Percentiles rank a stretch among this genome's conserved stretches.
Evolutionary conservation across 2,329 filamentous ascomycete species (phyloP).

Genomic region (Canariomyces notabilis): DNA sequence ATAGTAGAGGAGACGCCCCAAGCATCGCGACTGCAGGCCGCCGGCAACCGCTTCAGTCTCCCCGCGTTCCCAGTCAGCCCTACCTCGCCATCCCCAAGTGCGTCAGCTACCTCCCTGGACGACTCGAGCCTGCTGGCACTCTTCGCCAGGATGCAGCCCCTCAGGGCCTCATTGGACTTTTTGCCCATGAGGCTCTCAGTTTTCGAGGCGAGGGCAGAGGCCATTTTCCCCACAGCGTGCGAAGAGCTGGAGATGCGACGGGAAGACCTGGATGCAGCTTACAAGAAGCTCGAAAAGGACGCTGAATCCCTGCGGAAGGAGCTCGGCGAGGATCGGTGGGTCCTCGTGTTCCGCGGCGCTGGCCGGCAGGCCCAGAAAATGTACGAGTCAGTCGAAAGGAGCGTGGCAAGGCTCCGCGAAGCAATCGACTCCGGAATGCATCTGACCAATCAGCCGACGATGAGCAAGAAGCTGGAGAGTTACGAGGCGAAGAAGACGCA

Average conservation of each 20-base stretch:
- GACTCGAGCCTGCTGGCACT: slow-evolving; percentile 84
- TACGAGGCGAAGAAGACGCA: slow-evolving; percentile 95
- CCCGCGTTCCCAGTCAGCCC: slow-evolving; percentile 60
- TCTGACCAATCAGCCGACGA: slow-evolving; percentile 61
- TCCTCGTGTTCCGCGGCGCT: slow-evolving; percentile 89
- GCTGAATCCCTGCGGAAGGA: slow-evolving; percentile 86
- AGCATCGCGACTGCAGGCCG: slow-evolving; percentile 44
- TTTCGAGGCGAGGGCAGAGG: slow-evolving; percentile 73
- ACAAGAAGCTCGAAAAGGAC: slow-evolving; percentile 83
- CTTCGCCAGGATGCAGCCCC: slow-evolving; percentile 91
- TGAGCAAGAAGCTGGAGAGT: slow-evolving; percentile 81
- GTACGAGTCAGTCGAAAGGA: slow-evolving; percentile 90
- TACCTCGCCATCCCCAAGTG: slow-evolving; percentile 46
- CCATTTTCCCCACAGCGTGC: slow-evolving; percentile 82
- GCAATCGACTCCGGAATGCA: slow-evolving; percentile 71
- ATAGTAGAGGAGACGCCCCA: slow-evolving; percentile 84
- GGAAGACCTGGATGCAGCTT: slow-evolving; percentile 71
- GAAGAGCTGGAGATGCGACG: slow-evolving; percentile 77
- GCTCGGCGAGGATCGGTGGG: slow-evolving; percentile 91
- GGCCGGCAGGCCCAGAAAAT: slow-evolving; percentile 91
- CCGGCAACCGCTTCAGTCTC: slow-evolving; percentile 64
- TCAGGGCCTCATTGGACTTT: slow-evolving; percentile 90
- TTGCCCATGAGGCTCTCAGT: slow-evolving; percentile 88
- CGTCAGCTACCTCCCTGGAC: slow-evolving; percentile 61
- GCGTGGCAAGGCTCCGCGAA: slow-evolving; percentile 75